Percentiles rank a stretch among this genome's conserved stretches.
phyloP scores from a whole-genome alignment of 768 basidiomycete species.

The Tylopilus cervinicoccineus region DNA sequence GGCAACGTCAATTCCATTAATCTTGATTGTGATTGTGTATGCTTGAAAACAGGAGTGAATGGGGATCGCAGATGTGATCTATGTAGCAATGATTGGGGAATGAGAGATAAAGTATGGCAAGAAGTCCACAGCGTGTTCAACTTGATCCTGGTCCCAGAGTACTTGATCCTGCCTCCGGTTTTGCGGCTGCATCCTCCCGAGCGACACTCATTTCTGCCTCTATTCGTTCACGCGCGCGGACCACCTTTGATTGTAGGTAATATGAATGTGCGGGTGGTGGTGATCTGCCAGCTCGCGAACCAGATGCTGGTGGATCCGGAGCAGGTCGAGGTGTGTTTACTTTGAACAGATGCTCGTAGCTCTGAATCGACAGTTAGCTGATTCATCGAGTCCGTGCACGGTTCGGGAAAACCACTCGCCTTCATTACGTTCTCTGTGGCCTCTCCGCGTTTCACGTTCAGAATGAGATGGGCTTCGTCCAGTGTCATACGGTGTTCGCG shows the following conservation, averaged over 20 bases:
- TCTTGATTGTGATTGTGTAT: conserved; percentile 11
- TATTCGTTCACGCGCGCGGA: conserved; percentile 90
- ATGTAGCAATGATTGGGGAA: conserved; percentile 20
- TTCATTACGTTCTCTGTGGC: conserved; percentile 64
- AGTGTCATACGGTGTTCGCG: conserved; percentile 88
- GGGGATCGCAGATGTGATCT: conserved; percentile 21
- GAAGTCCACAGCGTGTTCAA: conserved; percentile 10
- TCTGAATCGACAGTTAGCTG: conserved; percentile 41
- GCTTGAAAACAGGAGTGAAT: conserved; percentile 23
- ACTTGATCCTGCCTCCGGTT: conserved; percentile 18
- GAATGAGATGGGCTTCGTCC: conserved; percentile 90
- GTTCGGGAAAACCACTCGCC: conserved; percentile 39
- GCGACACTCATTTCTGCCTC: conserved; percentile 67
- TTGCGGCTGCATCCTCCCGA: conserved; percentile 22
- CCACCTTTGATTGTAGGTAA: conserved; percentile 97
- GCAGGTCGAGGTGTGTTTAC: conserved; percentile 73
- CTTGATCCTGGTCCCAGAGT: conserved; percentile 19
- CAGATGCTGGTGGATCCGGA: conserved; percentile 41
- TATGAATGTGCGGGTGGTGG: conserved; percentile 62
- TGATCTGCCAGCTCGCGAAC: conserved; percentile 38
- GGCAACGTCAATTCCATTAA: conserved; percentile 10
- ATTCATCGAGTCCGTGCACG: not conserved
- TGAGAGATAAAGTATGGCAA: conserved; percentile 11
- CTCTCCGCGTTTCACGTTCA: conserved; percentile 81
- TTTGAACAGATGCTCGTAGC: conserved; percentile 91